Conservation (phyloP, 2,329 filamentous ascomycete genomes). For the Fusarium pseudoanthophilum region DNA sequence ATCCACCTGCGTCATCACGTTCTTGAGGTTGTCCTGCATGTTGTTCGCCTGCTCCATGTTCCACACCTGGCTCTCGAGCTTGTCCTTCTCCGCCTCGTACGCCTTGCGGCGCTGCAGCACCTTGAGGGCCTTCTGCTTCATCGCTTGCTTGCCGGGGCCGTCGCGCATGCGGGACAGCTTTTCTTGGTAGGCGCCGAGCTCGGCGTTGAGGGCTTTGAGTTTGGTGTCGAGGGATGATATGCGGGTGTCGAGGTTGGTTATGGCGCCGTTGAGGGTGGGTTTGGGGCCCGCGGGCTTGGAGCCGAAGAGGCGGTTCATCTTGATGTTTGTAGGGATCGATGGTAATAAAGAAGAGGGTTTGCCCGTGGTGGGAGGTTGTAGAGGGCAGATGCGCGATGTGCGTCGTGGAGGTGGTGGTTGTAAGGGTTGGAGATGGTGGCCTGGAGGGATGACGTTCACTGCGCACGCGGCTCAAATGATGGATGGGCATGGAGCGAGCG, state of each 20-base stretch:
- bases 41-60: conserved; percentile 99
- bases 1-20: conserved; percentile 98
- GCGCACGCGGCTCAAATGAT: conserved; percentile 30
- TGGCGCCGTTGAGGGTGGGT: conserved; percentile 85
- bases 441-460: conserved; percentile 43
- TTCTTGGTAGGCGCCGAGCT: conserved; percentile 87
- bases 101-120: conserved; percentile 92
- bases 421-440: conserved; percentile 27
- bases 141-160: conserved; percentile 89
- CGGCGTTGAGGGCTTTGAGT: conserved; percentile 89
- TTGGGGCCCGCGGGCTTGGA: conserved; percentile 88
- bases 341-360: neutral
- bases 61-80: conserved; percentile 94
- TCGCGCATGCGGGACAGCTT: conserved; percentile 94
- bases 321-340: conserved; percentile 35
- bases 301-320: conserved; percentile 97
- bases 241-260: conserved; percentile 84
- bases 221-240: conserved; percentile 93
- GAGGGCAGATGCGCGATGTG: neutral
- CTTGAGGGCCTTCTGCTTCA: conserved; percentile 95
- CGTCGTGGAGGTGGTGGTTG: neutral
- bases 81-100: conserved; percentile 93
- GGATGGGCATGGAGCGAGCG: neutral
- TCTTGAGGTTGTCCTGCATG: conserved; percentile 99
- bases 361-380: neutral